Base-by-base conservation (phyloP, 2,329 filamentous ascomycete genomes). In the Curvularia lunata region DNA sequence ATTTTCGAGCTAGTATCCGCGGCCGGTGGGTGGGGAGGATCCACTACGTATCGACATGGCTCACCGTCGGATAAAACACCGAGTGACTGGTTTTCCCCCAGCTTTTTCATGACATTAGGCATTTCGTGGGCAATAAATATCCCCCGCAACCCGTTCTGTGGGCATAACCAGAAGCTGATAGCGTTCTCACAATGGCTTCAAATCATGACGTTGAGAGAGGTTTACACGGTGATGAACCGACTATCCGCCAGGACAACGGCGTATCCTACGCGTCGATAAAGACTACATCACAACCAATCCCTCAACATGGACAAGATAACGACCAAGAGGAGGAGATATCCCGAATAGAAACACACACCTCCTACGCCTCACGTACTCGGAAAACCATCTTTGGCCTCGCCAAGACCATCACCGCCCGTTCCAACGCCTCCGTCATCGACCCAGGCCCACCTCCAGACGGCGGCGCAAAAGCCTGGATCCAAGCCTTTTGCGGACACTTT, bases 391-490 rank as follows among this genome's bases (percentile, higher is more conserved):
- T 56, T 25, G 55, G 54, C 9, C 63, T 75, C 19, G 61, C 66
- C 25, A 74, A 70, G 60, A 64, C 62, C 0, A 52, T 76, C 38
- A 73, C 71, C 28, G 54, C 67, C 2, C 71, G 72, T 40, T 72
- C 70, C n/a, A 75, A 75, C 57, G 72, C 68, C 34, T 70, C 69
- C 7, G 27, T 74, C 55, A 54, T 63, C 52, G 70, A 76, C 54
- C 75, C 76, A 1, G 75, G 73, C 1, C 76, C 76, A 13, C 75
- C 76, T 1, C 76, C 76, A 0, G 75, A 78, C 43, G 71, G 72
- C 34, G 76, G 76, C n/a, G 18, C 68, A 3, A 70, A 68, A 57
- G 76, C 76, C 8, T 78, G 76, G 76, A 74, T 65, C 1, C 75
- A 77, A 58, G 71, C 69, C 2, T 58, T 69, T 48, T 73, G 73